These are phyloP conservation scores for Inga oerstediana DNA, from an alignment of 306 rosid genomes.

Conservation along the genomic window DNA sequence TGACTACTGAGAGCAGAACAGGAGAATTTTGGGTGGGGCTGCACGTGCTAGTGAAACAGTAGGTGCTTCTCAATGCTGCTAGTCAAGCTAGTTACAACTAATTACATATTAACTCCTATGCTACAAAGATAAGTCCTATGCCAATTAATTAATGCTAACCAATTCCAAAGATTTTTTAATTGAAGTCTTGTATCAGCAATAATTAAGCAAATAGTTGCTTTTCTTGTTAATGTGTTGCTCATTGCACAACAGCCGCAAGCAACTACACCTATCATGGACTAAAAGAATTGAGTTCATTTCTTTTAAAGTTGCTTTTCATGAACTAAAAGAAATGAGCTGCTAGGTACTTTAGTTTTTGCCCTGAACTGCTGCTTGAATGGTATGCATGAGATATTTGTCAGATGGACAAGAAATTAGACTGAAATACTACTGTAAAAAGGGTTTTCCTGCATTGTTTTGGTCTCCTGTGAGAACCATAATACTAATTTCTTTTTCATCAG, in stretches of 20 bases:
- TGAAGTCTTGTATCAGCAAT: constrained; percentile 8
- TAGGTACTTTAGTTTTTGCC: not conserved
- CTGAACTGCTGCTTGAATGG: not conserved
- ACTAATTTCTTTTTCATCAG: not conserved
- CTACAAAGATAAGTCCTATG: not conserved
- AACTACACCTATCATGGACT: not conserved
- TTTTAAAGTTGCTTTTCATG: not conserved
- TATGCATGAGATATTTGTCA: not conserved
- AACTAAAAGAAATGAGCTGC: not conserved
- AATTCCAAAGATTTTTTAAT: not conserved
- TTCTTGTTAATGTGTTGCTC: not conserved
- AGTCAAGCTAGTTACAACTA: not conserved
- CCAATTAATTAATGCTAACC: not conserved
- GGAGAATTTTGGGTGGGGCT: not conserved
- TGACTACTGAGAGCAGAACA: not conserved
- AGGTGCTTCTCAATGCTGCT: constrained; percentile 12
- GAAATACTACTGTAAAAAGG: not conserved
- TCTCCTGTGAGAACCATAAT: not conserved
- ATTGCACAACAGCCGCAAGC: not conserved
- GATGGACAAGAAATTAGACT: constrained; percentile 1
- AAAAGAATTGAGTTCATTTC: not conserved
- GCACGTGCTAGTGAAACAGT: constrained; percentile 4
- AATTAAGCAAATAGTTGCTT: constrained; percentile 13
- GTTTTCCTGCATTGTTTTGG: not conserved
- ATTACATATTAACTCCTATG: not conserved